These are phyloP conservation scores for Alternaria conjuncta DNA, from an alignment of 2,329 filamentous ascomycete species.

Conservation along the genomic window DNA sequence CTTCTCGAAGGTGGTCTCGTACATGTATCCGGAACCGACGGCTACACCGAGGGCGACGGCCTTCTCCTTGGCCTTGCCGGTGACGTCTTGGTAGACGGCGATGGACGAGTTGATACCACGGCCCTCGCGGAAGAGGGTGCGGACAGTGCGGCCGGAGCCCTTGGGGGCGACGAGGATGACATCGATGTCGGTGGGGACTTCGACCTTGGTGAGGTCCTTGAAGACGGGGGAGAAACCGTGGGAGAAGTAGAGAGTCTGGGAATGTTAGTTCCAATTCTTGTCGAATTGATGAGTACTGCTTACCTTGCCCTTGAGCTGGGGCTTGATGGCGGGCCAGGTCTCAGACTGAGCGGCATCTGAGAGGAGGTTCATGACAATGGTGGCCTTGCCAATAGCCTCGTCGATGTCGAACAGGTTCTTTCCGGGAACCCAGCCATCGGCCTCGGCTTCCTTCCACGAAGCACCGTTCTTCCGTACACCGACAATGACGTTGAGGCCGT, in stretches of 20 bases:
- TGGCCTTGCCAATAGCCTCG: constrained; percentile 91
- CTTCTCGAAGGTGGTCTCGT: constrained; percentile 99
- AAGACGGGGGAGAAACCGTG: constrained; percentile 99
- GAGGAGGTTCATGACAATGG: constrained; percentile 99
- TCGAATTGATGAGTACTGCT: constrained; percentile 29
- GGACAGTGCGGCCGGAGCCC: constrained; percentile 97
- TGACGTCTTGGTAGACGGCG: constrained; percentile 98
- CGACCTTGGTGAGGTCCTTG: constrained; percentile 99
- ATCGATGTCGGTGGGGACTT: constrained; percentile 93
- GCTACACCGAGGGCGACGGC: constrained; percentile 95
- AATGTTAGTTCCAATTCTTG: constrained; percentile 13
- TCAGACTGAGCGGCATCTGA: constrained; percentile 96
- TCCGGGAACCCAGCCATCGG: constrained; percentile 97
- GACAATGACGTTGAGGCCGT: constrained; percentile 98
- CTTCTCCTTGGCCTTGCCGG: constrained; percentile 97
- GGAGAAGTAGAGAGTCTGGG: constrained; percentile 97
- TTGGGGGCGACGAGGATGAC: constrained; percentile 99
- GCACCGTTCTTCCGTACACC: constrained; percentile 98
- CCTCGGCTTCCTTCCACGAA: constrained; percentile 96
- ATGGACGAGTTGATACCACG: constrained; percentile 99
- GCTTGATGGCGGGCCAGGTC: constrained; percentile 99
- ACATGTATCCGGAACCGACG: constrained; percentile 97
- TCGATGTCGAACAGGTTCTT: constrained; percentile 99
- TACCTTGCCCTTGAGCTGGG: constrained; percentile 98
- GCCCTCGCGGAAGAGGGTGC: constrained; percentile 98